Percentiles rank a stretch among this genome's conserved stretches.
Conservation (phyloP, 306 rosid genomes). For the Urtica urens region DNA sequence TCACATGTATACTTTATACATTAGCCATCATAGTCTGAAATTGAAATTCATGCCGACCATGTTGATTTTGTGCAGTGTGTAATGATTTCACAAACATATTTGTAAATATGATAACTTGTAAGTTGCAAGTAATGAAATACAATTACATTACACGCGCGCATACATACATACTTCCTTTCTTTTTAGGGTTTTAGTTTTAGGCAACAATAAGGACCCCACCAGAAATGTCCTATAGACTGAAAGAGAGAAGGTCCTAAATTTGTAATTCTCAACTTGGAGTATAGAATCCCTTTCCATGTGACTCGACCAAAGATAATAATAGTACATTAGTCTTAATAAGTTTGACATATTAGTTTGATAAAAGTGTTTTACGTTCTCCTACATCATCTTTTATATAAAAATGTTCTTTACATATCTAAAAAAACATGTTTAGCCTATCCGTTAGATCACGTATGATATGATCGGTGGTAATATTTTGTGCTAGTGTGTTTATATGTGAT, state of each 20-base stretch:
- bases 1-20: background rate
- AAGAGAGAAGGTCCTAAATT: slow-evolving; percentile 26
- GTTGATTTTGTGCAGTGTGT: slow-evolving; percentile 23
- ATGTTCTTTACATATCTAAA: too few relatives aligned
- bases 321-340: too few relatives aligned
- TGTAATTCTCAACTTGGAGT: slow-evolving; percentile 18
- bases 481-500: too few relatives aligned
- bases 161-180: slow-evolving; percentile 1
- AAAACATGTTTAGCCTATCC: too few relatives aligned
- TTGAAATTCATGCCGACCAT: slow-evolving; percentile 11
- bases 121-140: background rate
- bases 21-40: slow-evolving; percentile 18
- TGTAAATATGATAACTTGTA: background rate
- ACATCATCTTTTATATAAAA: too few relatives aligned
- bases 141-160: slow-evolving; percentile 4
- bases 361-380: too few relatives aligned
- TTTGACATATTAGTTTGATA: too few relatives aligned
- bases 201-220: slow-evolving; percentile 4
- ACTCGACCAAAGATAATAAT: slow-evolving; percentile 13
- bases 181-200: slow-evolving; percentile 4
- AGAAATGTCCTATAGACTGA: slow-evolving; percentile 16
- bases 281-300: slow-evolving; percentile 20
- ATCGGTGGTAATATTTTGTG: too few relatives aligned
- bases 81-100: slow-evolving; percentile 27
- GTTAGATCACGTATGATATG: too few relatives aligned